Conservation (phyloP, 1,284 basidiomycete genomes). For the Ustilago lituana region DNA sequence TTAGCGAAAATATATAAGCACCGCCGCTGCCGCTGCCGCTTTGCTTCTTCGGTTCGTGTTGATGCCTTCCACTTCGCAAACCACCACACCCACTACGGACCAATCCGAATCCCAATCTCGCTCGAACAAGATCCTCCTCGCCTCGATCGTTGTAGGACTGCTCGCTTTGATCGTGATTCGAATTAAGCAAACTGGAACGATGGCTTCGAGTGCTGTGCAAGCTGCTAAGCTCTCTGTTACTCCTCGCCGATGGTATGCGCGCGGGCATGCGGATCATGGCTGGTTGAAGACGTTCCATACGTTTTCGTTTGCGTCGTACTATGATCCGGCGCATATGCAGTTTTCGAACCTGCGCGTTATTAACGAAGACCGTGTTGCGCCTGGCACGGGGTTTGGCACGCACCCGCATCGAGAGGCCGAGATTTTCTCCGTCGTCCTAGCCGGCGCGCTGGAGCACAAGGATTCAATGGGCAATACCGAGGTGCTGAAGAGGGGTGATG, state of each 20-base stretch:
- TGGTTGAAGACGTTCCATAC: slow-evolving; percentile 77
- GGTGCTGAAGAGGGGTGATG: slow-evolving; percentile 82
- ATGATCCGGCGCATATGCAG: slow-evolving; percentile 72
- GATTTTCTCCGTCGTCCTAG: slow-evolving; percentile 86
- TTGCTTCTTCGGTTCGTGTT: too few species aligned
- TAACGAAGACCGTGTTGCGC: slow-evolving; percentile 88
- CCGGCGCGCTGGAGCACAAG: slow-evolving; percentile 78
- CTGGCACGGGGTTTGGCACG: slow-evolving; percentile 82
- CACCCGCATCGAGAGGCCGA: slow-evolving; percentile 81
- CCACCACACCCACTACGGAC: too few species aligned
- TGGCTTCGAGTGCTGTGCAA: slow-evolving; percentile 11
- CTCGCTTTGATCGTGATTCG: too few species aligned
- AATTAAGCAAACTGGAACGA: background rate
- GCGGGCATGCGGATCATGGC: slow-evolving; percentile 74
- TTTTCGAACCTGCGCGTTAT: slow-evolving; percentile 72
- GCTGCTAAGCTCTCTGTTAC: slow-evolving; percentile 28
- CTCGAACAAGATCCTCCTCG: too few species aligned
- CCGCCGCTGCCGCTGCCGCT: too few species aligned
- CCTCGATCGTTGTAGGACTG: too few species aligned
- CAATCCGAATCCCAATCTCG: too few species aligned
- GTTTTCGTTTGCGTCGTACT: slow-evolving; percentile 79
- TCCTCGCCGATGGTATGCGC: slow-evolving; percentile 36
- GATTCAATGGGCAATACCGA: slow-evolving; percentile 89
- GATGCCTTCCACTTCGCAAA: too few species aligned
- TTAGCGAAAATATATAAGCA: too few species aligned